Evolutionary conservation across 2,329 filamentous ascomycete species (phyloP).

Genomic region (Didymella keratinophila): DNA sequence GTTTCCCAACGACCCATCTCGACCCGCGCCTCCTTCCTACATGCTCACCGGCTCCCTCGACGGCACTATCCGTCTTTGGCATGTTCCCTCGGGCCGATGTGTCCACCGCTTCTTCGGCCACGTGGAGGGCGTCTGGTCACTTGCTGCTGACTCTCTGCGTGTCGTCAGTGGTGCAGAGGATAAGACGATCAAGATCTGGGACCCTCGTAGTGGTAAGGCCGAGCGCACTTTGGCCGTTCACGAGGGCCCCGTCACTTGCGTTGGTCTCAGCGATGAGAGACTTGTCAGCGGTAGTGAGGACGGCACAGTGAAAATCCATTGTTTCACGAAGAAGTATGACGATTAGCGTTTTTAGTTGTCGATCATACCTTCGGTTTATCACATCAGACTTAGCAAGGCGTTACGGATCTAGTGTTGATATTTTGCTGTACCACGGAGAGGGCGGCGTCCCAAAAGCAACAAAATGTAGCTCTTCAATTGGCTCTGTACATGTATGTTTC

Average conservation of each 20-base stretch:
- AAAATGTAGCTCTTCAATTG: slow-evolving; percentile 6
- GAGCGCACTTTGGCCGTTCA: slow-evolving; percentile 93
- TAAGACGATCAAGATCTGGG: slow-evolving; percentile 95
- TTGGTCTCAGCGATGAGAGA: slow-evolving; percentile 86
- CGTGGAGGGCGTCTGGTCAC: slow-evolving; percentile 92
- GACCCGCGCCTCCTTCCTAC: slow-evolving; percentile 82
- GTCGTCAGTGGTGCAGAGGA: slow-evolving; percentile 92
- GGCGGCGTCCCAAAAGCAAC: slow-evolving; percentile 20
- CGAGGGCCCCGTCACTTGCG: slow-evolving; percentile 88
- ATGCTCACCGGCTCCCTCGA: slow-evolving; percentile 94
- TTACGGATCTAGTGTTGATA: background rate
- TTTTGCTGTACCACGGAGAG: slow-evolving; percentile 2
- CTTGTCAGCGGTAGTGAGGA: slow-evolving; percentile 95
- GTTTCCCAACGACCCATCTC: slow-evolving; percentile 68
- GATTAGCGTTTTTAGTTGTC: slow-evolving; percentile 14
- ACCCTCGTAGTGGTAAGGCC: slow-evolving; percentile 87
- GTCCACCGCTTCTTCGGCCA: slow-evolving; percentile 96
- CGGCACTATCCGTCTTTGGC: slow-evolving; percentile 91
- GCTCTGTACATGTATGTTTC: background rate
- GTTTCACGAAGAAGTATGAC: slow-evolving; percentile 34
- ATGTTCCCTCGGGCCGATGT: slow-evolving; percentile 80
- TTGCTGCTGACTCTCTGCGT: slow-evolving; percentile 86
- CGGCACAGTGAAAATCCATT: slow-evolving; percentile 78
- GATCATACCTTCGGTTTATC: slow-evolving; percentile 4
- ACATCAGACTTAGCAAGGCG: slow-evolving; percentile 16